A percentile compares a stretch with the other conserved stretches of the same genome.
These are phyloP conservation scores for Cyclocybe cylindracea DNA, from an alignment of 768 basidiomycete genomes.

Conservation along the genomic window DNA sequence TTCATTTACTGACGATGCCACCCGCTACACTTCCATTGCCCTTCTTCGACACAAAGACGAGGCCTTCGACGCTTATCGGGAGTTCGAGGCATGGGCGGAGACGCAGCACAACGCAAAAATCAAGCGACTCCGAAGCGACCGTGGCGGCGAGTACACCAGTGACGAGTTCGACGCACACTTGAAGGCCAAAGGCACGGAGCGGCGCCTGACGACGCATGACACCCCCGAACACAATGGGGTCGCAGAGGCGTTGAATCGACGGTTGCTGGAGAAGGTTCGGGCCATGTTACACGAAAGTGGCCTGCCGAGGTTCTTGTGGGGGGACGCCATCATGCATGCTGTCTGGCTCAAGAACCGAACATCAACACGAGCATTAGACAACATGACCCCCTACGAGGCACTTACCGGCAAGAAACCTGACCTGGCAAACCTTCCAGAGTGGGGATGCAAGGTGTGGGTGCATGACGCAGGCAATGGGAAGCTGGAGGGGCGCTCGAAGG, in stretches of 20 bases:
- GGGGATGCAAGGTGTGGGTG: conserved; percentile 16
- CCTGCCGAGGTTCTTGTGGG: conserved; percentile 31
- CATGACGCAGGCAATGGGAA: conserved; percentile 21
- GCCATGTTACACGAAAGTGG: conserved; percentile 27
- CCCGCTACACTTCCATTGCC: no score
- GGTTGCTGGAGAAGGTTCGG: conserved; percentile 22
- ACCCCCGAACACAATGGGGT: conserved; percentile 11
- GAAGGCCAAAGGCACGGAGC: background rate
- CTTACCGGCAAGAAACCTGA: conserved; percentile 7
- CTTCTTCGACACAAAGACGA: no score
- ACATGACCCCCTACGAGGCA: conserved; percentile 8
- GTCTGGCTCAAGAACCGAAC: conserved; percentile 14
- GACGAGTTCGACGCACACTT: background rate
- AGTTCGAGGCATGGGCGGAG: no score
- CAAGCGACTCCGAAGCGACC: no score
- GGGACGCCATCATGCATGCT: conserved; percentile 6
- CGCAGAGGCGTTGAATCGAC: conserved; percentile 10
- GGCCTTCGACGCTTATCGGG: no score
- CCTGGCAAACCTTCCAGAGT: conserved; percentile 5
- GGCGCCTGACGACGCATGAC: conserved; percentile 2
- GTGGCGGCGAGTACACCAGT: no score
- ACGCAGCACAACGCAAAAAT: no score
- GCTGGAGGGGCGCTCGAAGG: conserved; percentile 20
- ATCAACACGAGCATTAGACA: conserved; percentile 5
- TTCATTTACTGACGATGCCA: no score